phyloP scores from a whole-genome alignment of 1,139 yeast genomes.

The Protomyces inouyei region DNA sequence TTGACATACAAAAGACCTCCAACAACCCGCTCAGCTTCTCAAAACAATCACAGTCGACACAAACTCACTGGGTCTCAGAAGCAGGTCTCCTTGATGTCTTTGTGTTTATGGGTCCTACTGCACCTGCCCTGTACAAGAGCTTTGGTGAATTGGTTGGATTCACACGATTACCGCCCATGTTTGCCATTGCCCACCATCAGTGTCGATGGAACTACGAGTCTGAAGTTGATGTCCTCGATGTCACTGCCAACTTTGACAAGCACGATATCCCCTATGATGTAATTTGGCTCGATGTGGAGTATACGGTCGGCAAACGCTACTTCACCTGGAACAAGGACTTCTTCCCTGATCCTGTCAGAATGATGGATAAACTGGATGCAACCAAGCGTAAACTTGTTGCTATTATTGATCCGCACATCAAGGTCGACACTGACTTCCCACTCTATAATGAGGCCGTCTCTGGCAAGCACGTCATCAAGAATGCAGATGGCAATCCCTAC shows the following conservation, averaged over 20 bases:
- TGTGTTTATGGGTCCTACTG: slow-evolving; percentile 59
- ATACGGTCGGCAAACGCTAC: slow-evolving; percentile 76
- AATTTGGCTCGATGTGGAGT: slow-evolving; percentile 94
- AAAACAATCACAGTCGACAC: slow-evolving; percentile 30
- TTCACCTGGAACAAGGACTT: slow-evolving; percentile 80
- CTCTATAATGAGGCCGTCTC: slow-evolving; percentile 54
- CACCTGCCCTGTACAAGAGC: slow-evolving; percentile 54
- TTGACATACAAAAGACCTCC: slow-evolving; percentile 54
- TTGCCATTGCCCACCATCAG: slow-evolving; percentile 87
- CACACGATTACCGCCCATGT: slow-evolving; percentile 67
- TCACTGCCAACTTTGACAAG: slow-evolving; percentile 65
- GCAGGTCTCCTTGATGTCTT: slow-evolving; percentile 75
- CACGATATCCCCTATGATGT: slow-evolving; percentile 79
- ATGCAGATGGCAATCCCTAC: slow-evolving; percentile 51
- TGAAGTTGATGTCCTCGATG: slow-evolving; percentile 71
- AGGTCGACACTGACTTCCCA: slow-evolving; percentile 52
- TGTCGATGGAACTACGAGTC: slow-evolving; percentile 97
- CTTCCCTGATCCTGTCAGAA: slow-evolving; percentile 67
- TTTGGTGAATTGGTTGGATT: slow-evolving; percentile 75
- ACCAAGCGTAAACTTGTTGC: slow-evolving; percentile 79
- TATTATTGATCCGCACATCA: slow-evolving; percentile 88
- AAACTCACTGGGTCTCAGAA: slow-evolving; percentile 91
- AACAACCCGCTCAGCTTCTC: slow-evolving; percentile 35
- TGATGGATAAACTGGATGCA: slow-evolving; percentile 60
- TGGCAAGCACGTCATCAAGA: slow-evolving; percentile 44